These are phyloP conservation scores for Solanum arcanum DNA, from an alignment of 257 asterid genomes.

Conservation along the genomic window DNA sequence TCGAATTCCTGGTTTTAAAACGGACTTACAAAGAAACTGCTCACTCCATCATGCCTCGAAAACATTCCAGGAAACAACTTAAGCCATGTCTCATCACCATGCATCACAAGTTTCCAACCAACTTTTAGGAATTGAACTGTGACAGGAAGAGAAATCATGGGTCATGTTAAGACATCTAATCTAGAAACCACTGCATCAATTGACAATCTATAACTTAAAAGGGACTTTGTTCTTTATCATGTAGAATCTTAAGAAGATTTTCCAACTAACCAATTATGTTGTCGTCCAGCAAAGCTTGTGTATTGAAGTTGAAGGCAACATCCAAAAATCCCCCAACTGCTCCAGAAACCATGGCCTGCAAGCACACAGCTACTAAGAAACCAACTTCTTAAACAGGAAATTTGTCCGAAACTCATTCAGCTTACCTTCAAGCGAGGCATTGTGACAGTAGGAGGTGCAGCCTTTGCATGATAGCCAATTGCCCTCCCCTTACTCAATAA, in stretches of 20 bases:
- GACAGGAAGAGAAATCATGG: conserved; percentile 4
- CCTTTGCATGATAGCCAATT: conserved; percentile 78
- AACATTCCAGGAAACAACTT: conserved; percentile 81
- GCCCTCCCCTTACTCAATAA: conserved; percentile 59
- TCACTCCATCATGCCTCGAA: conserved; percentile 77
- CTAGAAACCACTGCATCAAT: not conserved
- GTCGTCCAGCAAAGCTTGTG: conserved; percentile 81
- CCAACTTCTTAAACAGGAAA: not conserved
- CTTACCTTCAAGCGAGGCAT: conserved; percentile 92
- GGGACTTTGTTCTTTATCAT: not conserved
- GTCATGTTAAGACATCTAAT: not conserved
- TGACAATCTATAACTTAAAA: not conserved
- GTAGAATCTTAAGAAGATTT: not conserved
- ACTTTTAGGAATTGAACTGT: conserved; percentile 61
- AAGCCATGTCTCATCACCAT: conserved; percentile 94
- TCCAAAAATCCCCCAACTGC: conserved; percentile 89
- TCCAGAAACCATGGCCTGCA: conserved; percentile 92
- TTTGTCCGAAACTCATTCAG: not conserved
- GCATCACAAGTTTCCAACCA: conserved; percentile 94
- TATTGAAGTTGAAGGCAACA: conserved; percentile 82
- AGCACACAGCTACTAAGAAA: not conserved
- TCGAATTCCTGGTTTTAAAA: not conserved
- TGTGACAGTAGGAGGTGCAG: conserved; percentile 97
- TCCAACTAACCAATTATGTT: conserved; percentile 74
- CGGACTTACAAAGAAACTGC: conserved; percentile 84